Conservation (phyloP, 2,329 filamentous ascomycete genomes). For the Sporothrix luriei region DNA sequence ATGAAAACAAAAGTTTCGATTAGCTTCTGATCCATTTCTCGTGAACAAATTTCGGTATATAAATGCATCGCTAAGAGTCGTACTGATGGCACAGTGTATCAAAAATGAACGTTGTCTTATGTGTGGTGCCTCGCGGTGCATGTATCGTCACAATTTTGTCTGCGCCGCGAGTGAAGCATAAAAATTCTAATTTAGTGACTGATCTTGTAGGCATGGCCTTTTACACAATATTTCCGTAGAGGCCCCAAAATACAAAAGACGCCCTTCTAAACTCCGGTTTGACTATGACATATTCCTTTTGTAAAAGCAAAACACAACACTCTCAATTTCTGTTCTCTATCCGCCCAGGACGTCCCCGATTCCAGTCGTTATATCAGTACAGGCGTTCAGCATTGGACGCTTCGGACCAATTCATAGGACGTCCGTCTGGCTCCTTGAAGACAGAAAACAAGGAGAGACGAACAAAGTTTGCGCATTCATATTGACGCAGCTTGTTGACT, state of each 20-base stretch:
- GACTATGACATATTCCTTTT: slow-evolving; percentile 10
- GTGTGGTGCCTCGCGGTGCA: neutral
- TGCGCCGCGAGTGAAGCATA: neutral
- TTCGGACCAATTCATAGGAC: neutral
- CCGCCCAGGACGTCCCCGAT: neutral
- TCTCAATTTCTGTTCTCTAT: neutral
- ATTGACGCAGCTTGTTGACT: neutral
- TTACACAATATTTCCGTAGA: slow-evolving; percentile 21
- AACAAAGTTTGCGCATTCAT: neutral
- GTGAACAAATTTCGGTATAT: neutral
- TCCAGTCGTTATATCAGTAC: neutral
- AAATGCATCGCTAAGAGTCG: neutral
- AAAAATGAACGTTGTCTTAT: too few species aligned
- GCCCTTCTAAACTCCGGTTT: slow-evolving; percentile 24
- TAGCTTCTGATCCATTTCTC: neutral
- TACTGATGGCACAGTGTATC: too few species aligned
- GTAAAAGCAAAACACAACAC: slow-evolving; percentile 2
- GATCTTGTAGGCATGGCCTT: slow-evolving; percentile 19
- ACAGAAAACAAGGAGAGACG: neutral
- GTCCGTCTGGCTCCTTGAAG: neutral
- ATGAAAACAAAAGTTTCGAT: slow-evolving; percentile 14
- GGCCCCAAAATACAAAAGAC: slow-evolving; percentile 21
- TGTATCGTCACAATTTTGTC: neutral
- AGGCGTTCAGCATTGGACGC: neutral
- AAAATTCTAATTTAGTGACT: slow-evolving; percentile 2